These are phyloP conservation scores for Leccinum pallidistipes DNA, from an alignment of 1,284 basidiomycete genomes.

Conservation along the genomic window DNA sequence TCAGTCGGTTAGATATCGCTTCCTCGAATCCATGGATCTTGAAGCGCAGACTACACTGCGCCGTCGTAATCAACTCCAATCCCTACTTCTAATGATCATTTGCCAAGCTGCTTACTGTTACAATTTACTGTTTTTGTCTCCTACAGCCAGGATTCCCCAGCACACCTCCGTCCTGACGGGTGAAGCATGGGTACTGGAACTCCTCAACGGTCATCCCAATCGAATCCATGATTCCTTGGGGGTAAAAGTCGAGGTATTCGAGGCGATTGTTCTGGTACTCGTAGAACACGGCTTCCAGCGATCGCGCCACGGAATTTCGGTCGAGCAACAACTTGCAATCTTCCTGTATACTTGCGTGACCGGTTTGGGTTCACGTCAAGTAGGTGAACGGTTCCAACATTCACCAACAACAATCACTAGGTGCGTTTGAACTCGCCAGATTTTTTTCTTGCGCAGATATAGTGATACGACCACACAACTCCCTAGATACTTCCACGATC, in stretches of 20 bases:
- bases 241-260: not conserved
- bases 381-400: not conserved
- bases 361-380: not conserved
- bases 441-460: not conserved
- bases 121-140: not conserved
- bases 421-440: not conserved
- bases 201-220: conserved; percentile 3
- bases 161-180: not conserved
- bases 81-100: not conserved
- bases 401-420: not conserved
- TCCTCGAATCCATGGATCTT: not conserved
- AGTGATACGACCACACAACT: not conserved
- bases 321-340: not conserved
- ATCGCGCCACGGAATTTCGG: not conserved
- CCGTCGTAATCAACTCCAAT: not conserved
- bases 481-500: not conserved
- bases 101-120: not conserved
- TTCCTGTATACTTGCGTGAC: not conserved
- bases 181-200: not conserved
- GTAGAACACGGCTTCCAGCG: not conserved
- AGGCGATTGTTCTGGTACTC: not conserved
- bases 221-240: not conserved
- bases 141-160: not conserved
- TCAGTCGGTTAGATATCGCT: not conserved
- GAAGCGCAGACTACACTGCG: not conserved